Percentiles rank a stretch among this genome's conserved stretches.
Evolutionary conservation across 495 filamentous ascomycete species (phyloP).

Genomic region (Talaromyces ruber): DNA sequence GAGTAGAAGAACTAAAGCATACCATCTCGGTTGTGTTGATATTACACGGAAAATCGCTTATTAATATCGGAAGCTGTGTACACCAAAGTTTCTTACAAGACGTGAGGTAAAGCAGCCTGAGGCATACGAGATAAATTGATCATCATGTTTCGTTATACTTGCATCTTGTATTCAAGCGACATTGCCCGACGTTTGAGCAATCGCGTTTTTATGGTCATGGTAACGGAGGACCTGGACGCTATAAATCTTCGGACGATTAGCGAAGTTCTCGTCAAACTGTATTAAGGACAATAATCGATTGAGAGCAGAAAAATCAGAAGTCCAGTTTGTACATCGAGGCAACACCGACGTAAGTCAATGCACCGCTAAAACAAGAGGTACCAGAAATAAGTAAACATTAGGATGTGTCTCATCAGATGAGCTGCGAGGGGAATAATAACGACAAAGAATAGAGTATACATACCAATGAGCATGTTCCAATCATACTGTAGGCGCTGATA

Average conservation of each 20-base stretch:
- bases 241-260: constrained; percentile 1
- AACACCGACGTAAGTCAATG: constrained; percentile 25
- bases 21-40: neutral
- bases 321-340: constrained; percentile 53
- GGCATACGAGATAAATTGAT: neutral
- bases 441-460: constrained; percentile 11
- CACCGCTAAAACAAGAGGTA: constrained; percentile 55
- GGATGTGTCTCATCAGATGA: constrained; percentile 40
- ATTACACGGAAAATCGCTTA: neutral
- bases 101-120: neutral
- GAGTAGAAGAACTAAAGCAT: neutral
- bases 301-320: constrained; percentile 39
- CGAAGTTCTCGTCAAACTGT: neutral
- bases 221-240: constrained; percentile 2
- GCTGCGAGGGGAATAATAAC: constrained; percentile 4
- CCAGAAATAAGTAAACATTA: constrained; percentile 45
- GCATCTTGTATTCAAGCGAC: neutral
- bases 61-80: neutral
- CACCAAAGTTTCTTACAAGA: neutral
- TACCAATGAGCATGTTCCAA: constrained; percentile 14
- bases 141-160: neutral
- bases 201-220: neutral
- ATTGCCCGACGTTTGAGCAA: neutral
- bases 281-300: neutral
- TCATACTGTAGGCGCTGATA: neutral